phyloP scores from a whole-genome alignment of 495 filamentous ascomycete genomes.

The Aspergillus saccharolyticus region DNA sequence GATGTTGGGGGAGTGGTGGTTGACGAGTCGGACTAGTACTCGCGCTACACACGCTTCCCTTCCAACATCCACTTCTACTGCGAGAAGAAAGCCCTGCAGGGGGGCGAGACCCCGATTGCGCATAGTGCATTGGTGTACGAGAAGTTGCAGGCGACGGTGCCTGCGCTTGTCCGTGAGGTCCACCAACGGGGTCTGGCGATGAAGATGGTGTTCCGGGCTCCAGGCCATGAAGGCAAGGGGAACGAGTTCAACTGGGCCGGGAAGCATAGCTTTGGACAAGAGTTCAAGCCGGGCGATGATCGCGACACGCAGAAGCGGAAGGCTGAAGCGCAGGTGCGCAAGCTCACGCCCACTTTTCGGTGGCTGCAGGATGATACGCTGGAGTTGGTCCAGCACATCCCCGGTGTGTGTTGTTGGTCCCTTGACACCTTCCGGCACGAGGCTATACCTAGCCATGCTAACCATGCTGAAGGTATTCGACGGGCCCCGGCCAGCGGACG shows the following conservation, averaged over 20 bases:
- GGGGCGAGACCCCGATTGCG: neutral
- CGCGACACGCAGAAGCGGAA: neutral
- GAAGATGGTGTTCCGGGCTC: slow-evolving; percentile 1
- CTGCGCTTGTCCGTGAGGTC: neutral
- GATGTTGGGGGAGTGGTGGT: neutral
- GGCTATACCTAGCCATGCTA: neutral
- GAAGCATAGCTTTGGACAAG: slow-evolving; percentile 1
- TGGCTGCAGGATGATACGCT: neutral
- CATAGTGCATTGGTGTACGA: slow-evolving; percentile 3
- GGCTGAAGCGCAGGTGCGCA: slow-evolving; percentile 1
- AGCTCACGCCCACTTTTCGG: neutral
- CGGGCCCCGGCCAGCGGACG: neutral
- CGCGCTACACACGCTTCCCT: slow-evolving; percentile 2
- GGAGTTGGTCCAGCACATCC: neutral
- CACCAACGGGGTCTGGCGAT: slow-evolving; percentile 1
- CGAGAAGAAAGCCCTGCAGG: neutral
- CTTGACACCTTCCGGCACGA: neutral
- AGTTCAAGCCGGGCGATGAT: slow-evolving; percentile 2
- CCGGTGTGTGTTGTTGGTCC: neutral
- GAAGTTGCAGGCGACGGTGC: neutral
- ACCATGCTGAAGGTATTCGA: slow-evolving; percentile 1
- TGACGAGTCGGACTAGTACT: neutral
- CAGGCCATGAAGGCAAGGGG: neutral
- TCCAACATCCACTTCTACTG: slow-evolving; percentile 5
- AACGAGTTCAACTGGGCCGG: slow-evolving; percentile 7